Percentiles rank a stretch among this genome's conserved stretches.
phyloP scores from a whole-genome alignment of 1,284 basidiomycete genomes.

The Takashimella tepidaria region DNA sequence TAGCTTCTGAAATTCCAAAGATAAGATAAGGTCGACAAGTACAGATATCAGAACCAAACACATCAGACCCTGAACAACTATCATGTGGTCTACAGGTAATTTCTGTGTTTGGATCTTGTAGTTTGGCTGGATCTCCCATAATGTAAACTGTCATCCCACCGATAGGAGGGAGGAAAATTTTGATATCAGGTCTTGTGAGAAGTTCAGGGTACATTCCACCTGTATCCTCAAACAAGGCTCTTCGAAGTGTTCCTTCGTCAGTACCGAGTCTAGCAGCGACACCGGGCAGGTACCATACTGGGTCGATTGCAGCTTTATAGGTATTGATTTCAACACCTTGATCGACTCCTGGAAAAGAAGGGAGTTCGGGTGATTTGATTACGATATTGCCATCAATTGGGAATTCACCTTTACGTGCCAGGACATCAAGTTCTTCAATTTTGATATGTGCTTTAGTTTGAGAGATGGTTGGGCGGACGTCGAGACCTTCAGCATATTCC shows the following conservation, averaged over 20 bases:
- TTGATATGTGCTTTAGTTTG: constrained; percentile 64
- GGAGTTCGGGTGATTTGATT: constrained; percentile 50
- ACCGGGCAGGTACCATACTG: constrained; percentile 94
- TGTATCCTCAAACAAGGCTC: constrained; percentile 74
- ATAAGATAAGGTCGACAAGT: constrained; percentile 87
- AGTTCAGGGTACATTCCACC: constrained; percentile 97
- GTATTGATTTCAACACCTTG: constrained; percentile 77
- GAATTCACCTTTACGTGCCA: constrained; percentile 64
- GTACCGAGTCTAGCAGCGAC: constrained; percentile 83
- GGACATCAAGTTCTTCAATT: constrained; percentile 75
- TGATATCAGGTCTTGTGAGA: constrained; percentile 90
- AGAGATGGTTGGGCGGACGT: constrained; percentile 84
- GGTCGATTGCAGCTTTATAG: constrained; percentile 69
- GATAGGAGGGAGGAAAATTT: constrained; percentile 92
- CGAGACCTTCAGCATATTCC: constrained; percentile 65
- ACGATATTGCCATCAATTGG: constrained; percentile 79
- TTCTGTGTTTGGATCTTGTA: constrained; percentile 74
- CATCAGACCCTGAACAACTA: constrained; percentile 63
- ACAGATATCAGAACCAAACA: constrained; percentile 71
- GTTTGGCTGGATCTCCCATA: constrained; percentile 74
- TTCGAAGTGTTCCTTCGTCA: constrained; percentile 74
- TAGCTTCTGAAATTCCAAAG: constrained; percentile 90
- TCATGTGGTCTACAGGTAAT: constrained; percentile 90
- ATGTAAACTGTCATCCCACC: constrained; percentile 90
- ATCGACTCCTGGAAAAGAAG: constrained; percentile 53